These are phyloP conservation scores for Sarocladiaceae sp. DNA, from an alignment of 2,329 filamentous ascomycete species.

Conservation along the genomic window DNA sequence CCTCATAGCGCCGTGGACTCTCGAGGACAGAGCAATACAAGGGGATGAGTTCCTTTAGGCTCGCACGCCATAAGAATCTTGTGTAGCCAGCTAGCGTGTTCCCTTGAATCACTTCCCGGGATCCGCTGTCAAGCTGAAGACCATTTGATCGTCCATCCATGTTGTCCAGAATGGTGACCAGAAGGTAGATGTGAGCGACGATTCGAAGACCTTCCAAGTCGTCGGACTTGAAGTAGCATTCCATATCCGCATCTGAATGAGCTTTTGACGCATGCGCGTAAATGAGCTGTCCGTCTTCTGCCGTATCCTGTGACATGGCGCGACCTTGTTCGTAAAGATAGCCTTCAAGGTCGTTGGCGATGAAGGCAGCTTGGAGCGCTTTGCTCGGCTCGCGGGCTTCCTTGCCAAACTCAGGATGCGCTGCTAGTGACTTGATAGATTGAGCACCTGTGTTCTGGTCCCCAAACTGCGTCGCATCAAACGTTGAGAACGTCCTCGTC, in stretches of 20 bases:
- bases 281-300: neutral
- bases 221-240: conserved; percentile 46
- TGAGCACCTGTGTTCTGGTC: conserved; percentile 38
- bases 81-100: conserved; percentile 79
- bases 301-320: neutral
- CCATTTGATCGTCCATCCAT: too few species aligned
- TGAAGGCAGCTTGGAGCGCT: conserved; percentile 68
- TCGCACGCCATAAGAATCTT: conserved; percentile 65
- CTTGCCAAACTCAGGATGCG: conserved; percentile 44
- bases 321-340: conserved; percentile 56
- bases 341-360: conserved; percentile 54
- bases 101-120: conserved; percentile 45
- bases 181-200: conserved; percentile 57
- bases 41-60: conserved; percentile 73
- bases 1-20: conserved; percentile 56
- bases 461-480: conserved; percentile 59
- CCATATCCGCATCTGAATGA: conserved; percentile 9
- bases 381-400: conserved; percentile 64
- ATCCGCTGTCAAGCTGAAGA: too few species aligned
- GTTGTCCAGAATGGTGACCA: conserved; percentile 61
- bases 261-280: neutral
- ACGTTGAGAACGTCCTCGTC: conserved; percentile 53
- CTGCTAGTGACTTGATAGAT: conserved; percentile 56
- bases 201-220: conserved; percentile 63
- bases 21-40: conserved; percentile 80